Conservation (phyloP, 345 rosid species). For the Psidium friedrichsthalianum region DNA sequence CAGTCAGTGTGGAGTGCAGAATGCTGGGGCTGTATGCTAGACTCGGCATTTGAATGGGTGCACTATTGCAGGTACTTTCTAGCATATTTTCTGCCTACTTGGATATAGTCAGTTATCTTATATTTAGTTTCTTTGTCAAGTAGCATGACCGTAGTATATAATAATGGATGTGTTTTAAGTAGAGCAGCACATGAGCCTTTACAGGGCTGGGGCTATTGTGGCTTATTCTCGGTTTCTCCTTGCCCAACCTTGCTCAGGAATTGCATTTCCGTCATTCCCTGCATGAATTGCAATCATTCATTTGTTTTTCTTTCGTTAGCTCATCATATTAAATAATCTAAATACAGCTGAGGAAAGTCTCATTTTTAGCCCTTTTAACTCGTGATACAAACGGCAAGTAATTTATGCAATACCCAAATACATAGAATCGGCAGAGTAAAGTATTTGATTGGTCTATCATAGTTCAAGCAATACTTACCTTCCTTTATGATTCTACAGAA, state of each 20-base stretch:
- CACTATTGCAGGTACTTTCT: neutral
- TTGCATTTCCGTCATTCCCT: neutral
- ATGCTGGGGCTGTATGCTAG: neutral
- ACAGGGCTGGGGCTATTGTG: neutral
- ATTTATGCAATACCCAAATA: neutral
- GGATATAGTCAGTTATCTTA: neutral
- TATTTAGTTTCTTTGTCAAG: neutral
- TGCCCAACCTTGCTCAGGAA: neutral
- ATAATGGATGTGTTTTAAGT: neutral
- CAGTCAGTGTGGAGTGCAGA: neutral
- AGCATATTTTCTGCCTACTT: neutral
- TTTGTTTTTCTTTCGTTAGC: neutral
- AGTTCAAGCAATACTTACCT: neutral
- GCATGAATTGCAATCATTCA: neutral
- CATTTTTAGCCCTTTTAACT: neutral
- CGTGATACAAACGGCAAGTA: neutral
- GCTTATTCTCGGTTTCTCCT: neutral
- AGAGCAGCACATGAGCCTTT: neutral
- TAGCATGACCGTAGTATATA: neutral
- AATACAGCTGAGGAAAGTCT: neutral
- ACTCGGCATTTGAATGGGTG: neutral
- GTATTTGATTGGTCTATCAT: neutral
- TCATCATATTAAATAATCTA: neutral
- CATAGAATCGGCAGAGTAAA: neutral
- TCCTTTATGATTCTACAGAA: neutral